Base-by-base conservation (phyloP, 129 eudicot species). In the Chrysanthemum makinoi region DNA sequence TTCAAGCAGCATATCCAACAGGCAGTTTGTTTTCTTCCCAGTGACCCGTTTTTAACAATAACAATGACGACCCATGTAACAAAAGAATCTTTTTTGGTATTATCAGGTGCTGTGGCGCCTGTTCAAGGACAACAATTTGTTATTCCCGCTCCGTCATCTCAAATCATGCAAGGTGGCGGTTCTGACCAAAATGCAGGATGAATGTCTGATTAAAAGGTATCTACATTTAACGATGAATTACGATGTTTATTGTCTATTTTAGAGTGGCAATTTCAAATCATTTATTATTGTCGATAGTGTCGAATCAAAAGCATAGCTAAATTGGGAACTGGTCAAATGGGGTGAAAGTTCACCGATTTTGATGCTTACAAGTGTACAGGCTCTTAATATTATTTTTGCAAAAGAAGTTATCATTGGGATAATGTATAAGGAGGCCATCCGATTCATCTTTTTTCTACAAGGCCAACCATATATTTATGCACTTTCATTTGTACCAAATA, bases 151-250 rank as follows among this genome's bases (percentile, higher is more conserved):
- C 96, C 83, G 69, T 76, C 95, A 71, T 79, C 88, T 47, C 97
- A 83, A 70, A 84, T 80, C 84, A 77, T 83, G 74, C 96, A 81
- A 81, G 85, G 92, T 66, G 88, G 92, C 46, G 90, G 89, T 81
- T 79, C 98, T 76, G 97, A 87, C 78, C 98, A 84, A 79, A 83
- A 79, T 80, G 72, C 88, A 48, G 97, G 90, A 82, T 94, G 96
- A 89, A 86, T 77, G 76, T 79, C 85, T 82, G 77, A 75, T 80
- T 77, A 78, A 59, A 47, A 83, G 85, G 97, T 69, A 33, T 72
- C 86, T 77, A 26, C 62, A 19, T 39, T 50, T 50, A n/a, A 2
- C 33, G 10, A 30, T 52, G 52, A 50, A 35, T 64, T 70, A 35
- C 14, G 60, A 47, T 26, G 16, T 16, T 30, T 10, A 24, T 62